These are phyloP conservation scores for Neoboletus magnificus DNA, from an alignment of 768 basidiomycete genomes.

Conservation along the genomic window DNA sequence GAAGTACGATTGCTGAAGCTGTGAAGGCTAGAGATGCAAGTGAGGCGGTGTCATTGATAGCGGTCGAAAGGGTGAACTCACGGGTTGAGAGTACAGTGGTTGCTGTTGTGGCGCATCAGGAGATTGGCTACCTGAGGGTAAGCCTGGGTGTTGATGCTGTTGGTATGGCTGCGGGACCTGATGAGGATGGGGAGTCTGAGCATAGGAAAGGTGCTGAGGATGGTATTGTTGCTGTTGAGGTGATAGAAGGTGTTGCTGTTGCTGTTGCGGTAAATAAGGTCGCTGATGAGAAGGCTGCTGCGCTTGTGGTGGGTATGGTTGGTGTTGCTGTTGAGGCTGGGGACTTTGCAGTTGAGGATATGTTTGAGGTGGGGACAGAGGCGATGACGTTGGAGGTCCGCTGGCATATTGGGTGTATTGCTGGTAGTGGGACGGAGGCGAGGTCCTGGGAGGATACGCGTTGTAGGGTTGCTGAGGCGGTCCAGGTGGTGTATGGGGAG, in stretches of 20 bases:
- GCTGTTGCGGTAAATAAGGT: constrained; percentile 1
- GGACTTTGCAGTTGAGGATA: constrained; percentile 6
- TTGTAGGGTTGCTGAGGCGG: constrained; percentile 17
- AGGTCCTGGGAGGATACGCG: neutral
- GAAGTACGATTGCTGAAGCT: constrained; percentile 13
- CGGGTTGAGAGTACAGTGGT: constrained; percentile 6
- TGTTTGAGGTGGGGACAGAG: constrained; percentile 10
- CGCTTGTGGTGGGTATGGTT: constrained; percentile 4
- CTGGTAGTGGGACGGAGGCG: constrained; percentile 7
- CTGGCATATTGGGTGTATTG: constrained; percentile 16
- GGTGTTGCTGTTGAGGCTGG: constrained; percentile 18
- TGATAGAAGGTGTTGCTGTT: constrained; percentile 7
- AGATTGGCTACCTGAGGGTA: constrained; percentile 8
- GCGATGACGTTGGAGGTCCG: constrained; percentile 7
- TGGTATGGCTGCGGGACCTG: constrained; percentile 17
- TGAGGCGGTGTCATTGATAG: neutral
- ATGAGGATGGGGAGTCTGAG: constrained; percentile 11
- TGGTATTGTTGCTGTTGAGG: constrained; percentile 10
- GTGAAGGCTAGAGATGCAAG: neutral
- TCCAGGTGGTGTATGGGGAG: constrained; percentile 3
- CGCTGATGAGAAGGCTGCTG: constrained; percentile 16
- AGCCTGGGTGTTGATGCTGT: constrained; percentile 7
- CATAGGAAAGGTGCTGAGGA: constrained; percentile 14
- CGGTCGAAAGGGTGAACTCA: constrained; percentile 1
- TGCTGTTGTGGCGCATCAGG: neutral